Conservation (phyloP, 2,329 filamentous ascomycete genomes). For the Septoria linicola region DNA sequence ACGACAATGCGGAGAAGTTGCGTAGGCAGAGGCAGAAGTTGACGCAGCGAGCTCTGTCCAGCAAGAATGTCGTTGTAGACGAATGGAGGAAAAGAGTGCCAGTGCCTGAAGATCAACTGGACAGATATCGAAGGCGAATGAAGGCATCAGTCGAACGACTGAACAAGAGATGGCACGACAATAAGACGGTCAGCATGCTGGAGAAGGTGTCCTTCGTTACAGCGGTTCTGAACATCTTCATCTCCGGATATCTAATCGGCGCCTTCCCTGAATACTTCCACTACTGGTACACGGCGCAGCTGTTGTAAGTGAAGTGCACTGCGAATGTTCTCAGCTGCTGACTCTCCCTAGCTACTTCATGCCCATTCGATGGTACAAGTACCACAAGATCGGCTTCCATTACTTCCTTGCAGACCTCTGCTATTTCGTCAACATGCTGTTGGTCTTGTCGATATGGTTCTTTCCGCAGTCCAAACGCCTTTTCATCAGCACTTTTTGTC, state of each 20-base stretch:
- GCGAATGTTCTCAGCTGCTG: constrained; percentile 16
- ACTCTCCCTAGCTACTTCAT: constrained; percentile 72
- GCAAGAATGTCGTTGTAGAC: constrained; percentile 86
- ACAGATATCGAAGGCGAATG: constrained; percentile 87
- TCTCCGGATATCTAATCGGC: constrained; percentile 91
- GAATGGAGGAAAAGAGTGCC: constrained; percentile 87
- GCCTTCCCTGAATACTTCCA: constrained; percentile 83
- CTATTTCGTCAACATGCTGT: constrained; percentile 93
- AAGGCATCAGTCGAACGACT: constrained; percentile 83
- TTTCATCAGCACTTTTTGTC: constrained; percentile 87
- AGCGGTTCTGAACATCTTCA: constrained; percentile 94
- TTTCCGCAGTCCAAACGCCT: constrained; percentile 88
- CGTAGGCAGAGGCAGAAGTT: constrained; percentile 77
- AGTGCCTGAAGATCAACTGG: constrained; percentile 80
- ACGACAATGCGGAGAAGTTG: constrained; percentile 80
- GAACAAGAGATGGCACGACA: constrained; percentile 82
- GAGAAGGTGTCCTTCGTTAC: constrained; percentile 97
- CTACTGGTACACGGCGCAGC: constrained; percentile 67
- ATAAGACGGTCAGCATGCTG: constrained; percentile 78
- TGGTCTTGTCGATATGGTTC: constrained; percentile 79
- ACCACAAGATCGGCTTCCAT: constrained; percentile 87
- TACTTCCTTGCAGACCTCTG: constrained; percentile 97
- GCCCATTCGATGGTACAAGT: constrained; percentile 90
- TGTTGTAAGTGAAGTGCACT: constrained; percentile 29
- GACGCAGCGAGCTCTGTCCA: constrained; percentile 70